Evolutionary conservation across 192 early-diverging fungal species (phyloP).

Genomic region (Allomyces javanicus): DNA sequence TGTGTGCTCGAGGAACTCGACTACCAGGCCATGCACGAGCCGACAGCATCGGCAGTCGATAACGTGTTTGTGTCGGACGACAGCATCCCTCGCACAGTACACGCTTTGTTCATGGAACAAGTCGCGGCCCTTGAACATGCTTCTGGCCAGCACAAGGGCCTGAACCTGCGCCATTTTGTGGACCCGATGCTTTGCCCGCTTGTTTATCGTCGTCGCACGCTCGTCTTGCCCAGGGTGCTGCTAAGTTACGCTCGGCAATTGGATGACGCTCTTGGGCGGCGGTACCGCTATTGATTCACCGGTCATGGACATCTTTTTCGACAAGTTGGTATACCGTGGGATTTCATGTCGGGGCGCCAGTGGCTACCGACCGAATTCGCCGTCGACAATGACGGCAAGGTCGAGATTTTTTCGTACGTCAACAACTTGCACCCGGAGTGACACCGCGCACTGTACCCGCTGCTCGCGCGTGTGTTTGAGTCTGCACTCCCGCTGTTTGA

Average conservation of each 20-base stretch:
- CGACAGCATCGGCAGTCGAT: conserved; percentile 8
- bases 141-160: conserved; percentile 14
- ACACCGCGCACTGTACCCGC: too few relatives aligned
- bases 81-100: conserved; percentile 9
- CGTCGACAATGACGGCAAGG: not conserved
- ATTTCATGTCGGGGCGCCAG: not conserved
- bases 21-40: conserved; percentile 13
- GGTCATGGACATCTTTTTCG: not conserved
- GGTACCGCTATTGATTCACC: not conserved
- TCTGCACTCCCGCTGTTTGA: too few relatives aligned
- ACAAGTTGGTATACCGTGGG: not conserved
- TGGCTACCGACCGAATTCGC: not conserved
- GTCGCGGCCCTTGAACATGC: conserved; percentile 15
- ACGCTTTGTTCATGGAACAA: conserved; percentile 3
- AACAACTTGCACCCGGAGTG: too few relatives aligned
- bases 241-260: not conserved
- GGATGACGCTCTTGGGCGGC: too few relatives aligned
- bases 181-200: conserved; percentile 29
- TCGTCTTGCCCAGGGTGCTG: not conserved
- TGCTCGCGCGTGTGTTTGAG: too few relatives aligned
- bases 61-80: conserved; percentile 16
- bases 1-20: conserved; percentile 22
- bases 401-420: too few relatives aligned
- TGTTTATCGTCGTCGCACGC: not conserved
- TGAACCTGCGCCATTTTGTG: conserved; percentile 26